Base-by-base conservation (phyloP, 441 rosid species). In the Gossypium gossypioides region DNA sequence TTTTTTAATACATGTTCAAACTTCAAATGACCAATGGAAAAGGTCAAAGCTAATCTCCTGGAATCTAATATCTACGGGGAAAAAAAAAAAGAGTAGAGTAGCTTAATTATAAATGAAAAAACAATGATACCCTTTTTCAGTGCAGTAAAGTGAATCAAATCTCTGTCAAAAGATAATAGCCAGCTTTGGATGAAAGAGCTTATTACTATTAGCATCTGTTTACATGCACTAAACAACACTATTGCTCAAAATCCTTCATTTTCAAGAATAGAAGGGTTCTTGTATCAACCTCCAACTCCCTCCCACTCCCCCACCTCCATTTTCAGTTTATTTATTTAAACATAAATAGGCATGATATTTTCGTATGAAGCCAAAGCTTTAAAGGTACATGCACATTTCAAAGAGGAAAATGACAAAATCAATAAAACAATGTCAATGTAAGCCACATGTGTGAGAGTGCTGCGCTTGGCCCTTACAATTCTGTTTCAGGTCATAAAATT, bases 401-500 rank as follows among this genome's bases (percentile, higher is more conserved):
- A 51, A 67, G 29, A 50, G 58, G 58, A 55, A 55, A 37, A 48
- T 37, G 65, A 70, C 22, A 70, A 57, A 13, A 10, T 6, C 16
- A 9, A 27, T 68, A 51, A 9, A 52, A 68, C 60, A 52, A 51
- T 27, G 60, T 22, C 22, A 70, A 42, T 57, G 73, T 50, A 60
- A 72, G 58, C 74, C 50, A 48, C 59, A 55, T 59, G 27, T 70
- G 27, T 32, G n/a, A 6, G 74, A 6, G 32, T 60, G 64, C 70
- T 73, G 76, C 82, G 55, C 50, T 55, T 76, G 79, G 76, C 75
- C 74, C 76, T 50, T 68, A 51, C 59, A 54, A 25, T 55, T 73
- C 50, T 10, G 40, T 60, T 22, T 42, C 18, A 8, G 34, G 78
- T 71, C 82, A 78, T 66, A 71, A 80, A 79, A 78, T 57, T 76